Conservation (phyloP, 1,139 yeast genomes). For the Saccharomyces hybrid region DNA sequence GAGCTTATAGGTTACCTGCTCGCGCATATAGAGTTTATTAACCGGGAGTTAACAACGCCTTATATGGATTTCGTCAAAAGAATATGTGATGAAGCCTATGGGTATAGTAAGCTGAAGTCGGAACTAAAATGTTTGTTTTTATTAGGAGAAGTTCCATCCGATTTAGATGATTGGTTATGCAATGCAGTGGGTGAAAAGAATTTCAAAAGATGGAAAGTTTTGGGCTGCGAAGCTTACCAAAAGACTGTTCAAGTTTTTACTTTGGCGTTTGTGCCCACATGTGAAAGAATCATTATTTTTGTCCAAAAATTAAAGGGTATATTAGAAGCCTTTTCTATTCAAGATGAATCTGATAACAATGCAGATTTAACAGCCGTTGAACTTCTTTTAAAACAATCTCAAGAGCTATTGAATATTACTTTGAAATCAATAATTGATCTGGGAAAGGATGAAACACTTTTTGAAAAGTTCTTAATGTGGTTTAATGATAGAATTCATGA, state of each 20-base stretch:
- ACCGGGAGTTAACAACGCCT: constrained; percentile 12
- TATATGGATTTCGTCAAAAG: constrained; percentile 13
- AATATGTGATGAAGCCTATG: constrained; percentile 12
- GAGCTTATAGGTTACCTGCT: constrained; percentile 11
- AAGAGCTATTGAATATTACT: constrained; percentile 3
- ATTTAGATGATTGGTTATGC: constrained; percentile 42
- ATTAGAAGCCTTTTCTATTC: constrained; percentile 8
- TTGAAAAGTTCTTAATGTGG: constrained; percentile 18
- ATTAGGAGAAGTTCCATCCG: constrained; percentile 17
- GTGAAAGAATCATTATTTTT: constrained; percentile 51
- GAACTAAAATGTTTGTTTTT: constrained; percentile 14
- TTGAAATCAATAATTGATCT: constrained; percentile 3
- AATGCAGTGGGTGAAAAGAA: constrained; percentile 61
- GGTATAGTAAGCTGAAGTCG: constrained; percentile 8
- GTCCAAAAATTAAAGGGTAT: constrained; percentile 41
- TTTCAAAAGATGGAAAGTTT: constrained; percentile 47
- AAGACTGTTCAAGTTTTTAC: constrained; percentile 18
- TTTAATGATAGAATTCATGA: constrained; percentile 17
- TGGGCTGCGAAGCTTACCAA: constrained; percentile 34
- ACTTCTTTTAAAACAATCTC: constrained; percentile 2
- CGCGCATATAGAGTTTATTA: constrained; percentile 16
- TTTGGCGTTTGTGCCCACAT: constrained; percentile 40
- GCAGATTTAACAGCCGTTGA: constrained; percentile 3
- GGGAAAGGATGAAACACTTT: constrained; percentile 5
- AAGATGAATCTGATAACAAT: constrained; percentile 1